Evolutionary conservation across 2,329 filamentous ascomycete genomes (phyloP), one percentile per base, ranked within the genome.

Genomic region (Fusarium sp.): DNA sequence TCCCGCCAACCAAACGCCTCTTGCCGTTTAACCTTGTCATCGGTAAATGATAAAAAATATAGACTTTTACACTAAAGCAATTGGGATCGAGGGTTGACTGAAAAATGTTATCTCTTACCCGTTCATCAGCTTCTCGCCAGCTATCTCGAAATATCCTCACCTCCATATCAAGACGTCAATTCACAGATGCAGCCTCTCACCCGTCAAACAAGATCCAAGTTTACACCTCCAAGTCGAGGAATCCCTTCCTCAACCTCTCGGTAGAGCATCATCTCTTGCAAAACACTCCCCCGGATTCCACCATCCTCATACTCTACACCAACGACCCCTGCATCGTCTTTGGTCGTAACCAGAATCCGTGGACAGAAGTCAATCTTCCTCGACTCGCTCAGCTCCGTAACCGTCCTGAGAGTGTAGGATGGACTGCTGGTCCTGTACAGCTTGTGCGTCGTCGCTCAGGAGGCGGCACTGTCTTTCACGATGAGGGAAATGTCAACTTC

Each of bases 341-440:
- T 72, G 96, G 96, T 44, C 90, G 96, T 65, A 99, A 99, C 79
- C 96, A 99, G 82, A 99, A 99, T 78, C 96, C 96, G 58, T 99
- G 95, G 96, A 85, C 93, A 8, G 96, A 99, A 82, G 89, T 93
- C 67, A 92, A 97, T 77, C 85, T 97, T 8, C 81, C 81, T 38
- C 83, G 88, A 1, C 82, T 97, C 2, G 74, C 74, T 3, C 70
- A 68, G 56, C 72, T 73, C 54, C 61, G 68, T 7, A 50, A 66
- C n/a, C 55, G 56, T 8, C 72, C 71, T 8, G 64, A 72, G 14
- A 72, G 65, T 42, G 49, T 73, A 65, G 67, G 68, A 0, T 76
- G 72, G 77, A 74, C 64, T 14, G 77, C 64, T 34, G 73, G 53
- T 0, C 63, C 75, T 3, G 79, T 88, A 36, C 73, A 84, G 62